phyloP scores from a whole-genome alignment of 2,329 filamentous ascomycete species.

The Cucurbitaria berberidis region DNA sequence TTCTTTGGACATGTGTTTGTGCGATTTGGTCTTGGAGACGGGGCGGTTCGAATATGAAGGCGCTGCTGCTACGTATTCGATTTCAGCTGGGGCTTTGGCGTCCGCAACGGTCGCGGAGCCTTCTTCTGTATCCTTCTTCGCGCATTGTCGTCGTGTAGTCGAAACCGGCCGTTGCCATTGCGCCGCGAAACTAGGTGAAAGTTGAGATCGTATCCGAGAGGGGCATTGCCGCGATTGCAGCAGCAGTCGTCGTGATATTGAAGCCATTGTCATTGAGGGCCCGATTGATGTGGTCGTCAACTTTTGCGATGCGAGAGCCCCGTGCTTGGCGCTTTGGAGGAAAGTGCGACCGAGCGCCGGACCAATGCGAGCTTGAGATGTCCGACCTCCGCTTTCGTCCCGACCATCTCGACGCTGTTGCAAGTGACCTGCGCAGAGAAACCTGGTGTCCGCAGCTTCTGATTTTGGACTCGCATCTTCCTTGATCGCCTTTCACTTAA shows the following conservation, averaged over 20 bases:
- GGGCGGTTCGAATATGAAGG: neutral
- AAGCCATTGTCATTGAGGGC: conserved; percentile 41
- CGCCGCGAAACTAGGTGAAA: conserved; percentile 19
- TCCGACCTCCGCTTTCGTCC: conserved; percentile 30
- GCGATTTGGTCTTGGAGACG: neutral
- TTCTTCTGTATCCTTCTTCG: conserved; percentile 24
- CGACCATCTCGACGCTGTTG: neutral
- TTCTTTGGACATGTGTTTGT: conserved; percentile 13
- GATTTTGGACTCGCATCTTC: too few relatives aligned
- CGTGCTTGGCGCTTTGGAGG: conserved; percentile 32
- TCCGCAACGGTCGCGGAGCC: conserved; percentile 13
- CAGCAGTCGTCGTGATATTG: conserved; percentile 42
- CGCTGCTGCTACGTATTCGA: conserved; percentile 5
- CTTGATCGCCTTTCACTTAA: neutral
- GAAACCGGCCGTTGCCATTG: conserved; percentile 46
- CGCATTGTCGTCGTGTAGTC: conserved; percentile 28
- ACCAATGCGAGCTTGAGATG: conserved; percentile 22
- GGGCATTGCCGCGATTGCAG: conserved; percentile 38
- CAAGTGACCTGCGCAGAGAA: neutral
- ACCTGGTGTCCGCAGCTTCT: too few relatives aligned
- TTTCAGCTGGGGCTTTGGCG: conserved; percentile 11
- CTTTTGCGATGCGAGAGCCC: conserved; percentile 38
- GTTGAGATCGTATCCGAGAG: conserved; percentile 27
- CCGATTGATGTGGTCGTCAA: conserved; percentile 27
- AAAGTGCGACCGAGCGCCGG: conserved; percentile 28